Percentiles rank a stretch among this genome's conserved stretches.
Conservation (phyloP, 73 alveolate species). For the Stentor coeruleus region DNA sequence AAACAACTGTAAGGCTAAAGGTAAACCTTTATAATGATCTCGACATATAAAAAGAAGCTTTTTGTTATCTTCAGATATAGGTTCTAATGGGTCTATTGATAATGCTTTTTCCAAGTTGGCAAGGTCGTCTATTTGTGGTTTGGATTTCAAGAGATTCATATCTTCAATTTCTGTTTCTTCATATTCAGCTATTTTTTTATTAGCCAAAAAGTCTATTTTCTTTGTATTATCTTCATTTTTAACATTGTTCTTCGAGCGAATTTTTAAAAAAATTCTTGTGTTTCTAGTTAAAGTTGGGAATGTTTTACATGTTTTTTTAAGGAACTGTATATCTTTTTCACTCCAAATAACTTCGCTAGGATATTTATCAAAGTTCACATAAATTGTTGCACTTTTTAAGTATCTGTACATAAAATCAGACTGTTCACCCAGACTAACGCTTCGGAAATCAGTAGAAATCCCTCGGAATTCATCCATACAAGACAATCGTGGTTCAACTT, state of each 20-base stretch:
- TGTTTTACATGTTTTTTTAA: slow-evolving; percentile 35
- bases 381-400: slow-evolving; percentile 34
- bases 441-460: slow-evolving; percentile 19
- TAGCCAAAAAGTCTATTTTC: not conserved
- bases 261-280: not conserved
- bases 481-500: slow-evolving; percentile 39
- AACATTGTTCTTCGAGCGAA: not conserved
- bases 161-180: not conserved
- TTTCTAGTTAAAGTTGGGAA: slow-evolving; percentile 35
- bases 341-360: slow-evolving; percentile 36
- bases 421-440: no score
- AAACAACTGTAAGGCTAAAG: slow-evolving; percentile 44
- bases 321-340: slow-evolving; percentile 39
- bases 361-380: slow-evolving; percentile 41
- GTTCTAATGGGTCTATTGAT: slow-evolving; percentile 43
- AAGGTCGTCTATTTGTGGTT: slow-evolving; percentile 43
- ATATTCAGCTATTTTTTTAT: not conserved
- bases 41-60: slow-evolving; percentile 44
- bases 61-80: slow-evolving; percentile 42
- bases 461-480: slow-evolving; percentile 58
- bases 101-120: slow-evolving; percentile 36
- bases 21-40: slow-evolving; percentile 41
- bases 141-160: not conserved
- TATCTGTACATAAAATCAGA: not conserved
- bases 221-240: not conserved